Evolutionary conservation across 2,329 filamentous ascomycete genomes (phyloP).

Genomic region (Penicillium sp.): DNA sequence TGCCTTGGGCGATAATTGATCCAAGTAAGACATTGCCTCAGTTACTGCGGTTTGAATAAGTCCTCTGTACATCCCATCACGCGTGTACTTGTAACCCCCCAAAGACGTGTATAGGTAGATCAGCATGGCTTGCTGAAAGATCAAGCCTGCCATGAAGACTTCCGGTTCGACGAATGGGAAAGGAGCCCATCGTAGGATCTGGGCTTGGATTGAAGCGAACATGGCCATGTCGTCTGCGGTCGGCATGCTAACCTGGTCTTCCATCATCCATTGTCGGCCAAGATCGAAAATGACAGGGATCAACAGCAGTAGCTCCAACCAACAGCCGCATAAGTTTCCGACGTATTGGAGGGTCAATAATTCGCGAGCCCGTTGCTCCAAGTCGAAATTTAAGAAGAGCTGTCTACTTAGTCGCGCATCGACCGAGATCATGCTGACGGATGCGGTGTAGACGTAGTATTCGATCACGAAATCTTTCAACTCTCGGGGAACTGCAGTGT

Average conservation of each 20-base stretch:
- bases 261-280: constrained; percentile 35
- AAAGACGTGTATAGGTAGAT: constrained; percentile 43
- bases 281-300: constrained; percentile 34
- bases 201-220: constrained; percentile 46
- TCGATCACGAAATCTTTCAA: constrained; percentile 50
- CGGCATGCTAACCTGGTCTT: constrained; percentile 26
- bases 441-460: constrained; percentile 51
- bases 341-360: constrained; percentile 28
- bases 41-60: constrained; percentile 25
- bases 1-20: constrained; percentile 24
- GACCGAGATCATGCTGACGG: constrained; percentile 51
- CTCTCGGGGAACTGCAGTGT: constrained; percentile 35
- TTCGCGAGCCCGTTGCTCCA: constrained; percentile 40
- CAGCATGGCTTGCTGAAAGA: constrained; percentile 49
- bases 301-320: constrained; percentile 31
- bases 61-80: constrained; percentile 28
- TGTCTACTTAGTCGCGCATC: constrained; percentile 31
- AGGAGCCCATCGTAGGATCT: constrained; percentile 45
- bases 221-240: constrained; percentile 46
- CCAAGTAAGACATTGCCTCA: constrained; percentile 29
- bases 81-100: constrained; percentile 23
- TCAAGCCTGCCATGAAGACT: constrained; percentile 42
- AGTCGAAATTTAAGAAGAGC: constrained; percentile 41
- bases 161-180: constrained; percentile 36
- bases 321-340: constrained; percentile 33